Conservation (phyloP, 129 eudicot genomes). For the Cynara cardunculus region DNA sequence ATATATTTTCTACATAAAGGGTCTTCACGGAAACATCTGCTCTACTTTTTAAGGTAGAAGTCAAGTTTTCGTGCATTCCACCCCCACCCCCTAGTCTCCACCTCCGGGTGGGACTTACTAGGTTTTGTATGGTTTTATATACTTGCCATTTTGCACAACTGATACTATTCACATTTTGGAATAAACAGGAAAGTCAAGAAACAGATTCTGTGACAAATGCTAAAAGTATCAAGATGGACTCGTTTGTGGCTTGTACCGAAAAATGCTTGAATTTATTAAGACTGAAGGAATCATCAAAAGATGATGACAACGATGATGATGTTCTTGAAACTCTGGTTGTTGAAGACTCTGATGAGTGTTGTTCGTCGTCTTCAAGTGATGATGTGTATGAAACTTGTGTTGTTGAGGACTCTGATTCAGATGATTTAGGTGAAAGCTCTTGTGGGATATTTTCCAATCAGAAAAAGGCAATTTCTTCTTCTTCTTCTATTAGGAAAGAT, state of each 20-base stretch:
- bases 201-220: conserved; percentile 5
- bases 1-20: background rate
- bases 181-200: conserved; percentile 43
- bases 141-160: background rate
- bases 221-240: background rate
- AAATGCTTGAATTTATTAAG: conserved; percentile 5
- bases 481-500: background rate
- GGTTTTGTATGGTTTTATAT: background rate
- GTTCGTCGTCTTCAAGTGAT: conserved; percentile 8
- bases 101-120: background rate
- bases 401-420: conserved; percentile 48
- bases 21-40: background rate
- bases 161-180: background rate
- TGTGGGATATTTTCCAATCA: background rate
- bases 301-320: background rate
- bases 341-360: conserved; percentile 22
- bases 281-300: conserved; percentile 5
- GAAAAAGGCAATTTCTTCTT: background rate
- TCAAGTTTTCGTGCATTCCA: background rate
- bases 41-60: background rate
- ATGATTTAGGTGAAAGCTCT: background rate
- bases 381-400: conserved; percentile 36
- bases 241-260: background rate
- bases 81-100: background rate
- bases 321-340: background rate